A percentile compares a stretch with the other conserved stretches of the same genome.
phyloP scores from a whole-genome alignment of 495 filamentous ascomycete genomes.

The Parathielavia hyrcaniae region DNA sequence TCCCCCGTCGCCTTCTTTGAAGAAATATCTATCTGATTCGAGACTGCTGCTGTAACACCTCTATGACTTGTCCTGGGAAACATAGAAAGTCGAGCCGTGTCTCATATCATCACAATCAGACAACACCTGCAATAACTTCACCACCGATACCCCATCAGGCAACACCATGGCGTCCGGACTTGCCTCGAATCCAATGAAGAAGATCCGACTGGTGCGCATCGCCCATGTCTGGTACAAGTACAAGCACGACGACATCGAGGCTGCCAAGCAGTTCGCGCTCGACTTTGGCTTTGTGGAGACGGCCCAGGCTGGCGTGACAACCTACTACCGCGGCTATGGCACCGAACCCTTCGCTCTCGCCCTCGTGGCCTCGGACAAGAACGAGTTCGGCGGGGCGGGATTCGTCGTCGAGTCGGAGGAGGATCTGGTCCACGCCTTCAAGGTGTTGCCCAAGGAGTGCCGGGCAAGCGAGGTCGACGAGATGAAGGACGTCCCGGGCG shows the following conservation, averaged over 20 bases:
- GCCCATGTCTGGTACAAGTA: slow-evolving; percentile 56
- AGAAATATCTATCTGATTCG: background rate
- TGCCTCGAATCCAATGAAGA: slow-evolving; percentile 29
- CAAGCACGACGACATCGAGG: slow-evolving; percentile 46
- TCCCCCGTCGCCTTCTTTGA: slow-evolving; percentile 5
- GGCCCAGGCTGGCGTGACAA: slow-evolving; percentile 41
- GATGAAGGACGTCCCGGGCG: slow-evolving; percentile 50
- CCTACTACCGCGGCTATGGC: slow-evolving; percentile 57
- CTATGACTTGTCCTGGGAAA: background rate
- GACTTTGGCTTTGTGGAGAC: slow-evolving; percentile 54
- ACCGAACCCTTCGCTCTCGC: slow-evolving; percentile 54
- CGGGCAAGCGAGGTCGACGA: slow-evolving; percentile 46
- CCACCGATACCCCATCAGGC: background rate
- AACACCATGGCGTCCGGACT: slow-evolving; percentile 26
- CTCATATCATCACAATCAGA: background rate
- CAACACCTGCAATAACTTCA: background rate
- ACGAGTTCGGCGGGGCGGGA: slow-evolving; percentile 49
- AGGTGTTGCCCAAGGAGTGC: slow-evolving; percentile 38
- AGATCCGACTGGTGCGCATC: slow-evolving; percentile 50
- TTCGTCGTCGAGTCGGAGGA: slow-evolving; percentile 52
- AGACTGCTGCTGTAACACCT: background rate
- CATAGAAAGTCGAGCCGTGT: no score
- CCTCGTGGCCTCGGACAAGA: slow-evolving; percentile 41
- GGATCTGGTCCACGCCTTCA: slow-evolving; percentile 46
- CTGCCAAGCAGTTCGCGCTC: slow-evolving; percentile 43